Base-by-base conservation (phyloP, 169 alveolate genomes). In the Eimeria tenella region DNA sequence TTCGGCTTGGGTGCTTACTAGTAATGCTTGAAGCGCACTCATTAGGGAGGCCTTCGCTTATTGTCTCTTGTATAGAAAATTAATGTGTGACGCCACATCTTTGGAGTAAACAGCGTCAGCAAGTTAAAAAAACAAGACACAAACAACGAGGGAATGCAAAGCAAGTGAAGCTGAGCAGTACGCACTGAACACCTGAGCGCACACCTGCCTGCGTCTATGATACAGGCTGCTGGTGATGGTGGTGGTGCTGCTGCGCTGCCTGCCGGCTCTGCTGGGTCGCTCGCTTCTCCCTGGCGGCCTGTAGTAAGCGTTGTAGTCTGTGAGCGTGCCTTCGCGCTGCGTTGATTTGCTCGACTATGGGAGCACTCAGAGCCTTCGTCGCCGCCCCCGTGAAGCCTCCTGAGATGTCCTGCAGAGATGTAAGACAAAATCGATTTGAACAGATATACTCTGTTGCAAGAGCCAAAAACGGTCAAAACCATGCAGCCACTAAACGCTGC, bases 291-390 rank as follows among this genome's bases (percentile, higher is more conserved):
- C 86, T 42, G 17, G 86, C 86, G 5, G 86, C 86, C 63, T 42
- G 86, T 63, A 75, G 86, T 7, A 93, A 71, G 17, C 79, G 79
- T 23, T 84, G 88, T 25, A 93, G 73, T 31, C 86, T 50, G 71
- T 25, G 83, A 55, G 88, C 86, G 49, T 93, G 90, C 56, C 81
- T 6, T 23, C 65, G 53, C 11, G 95, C 95, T 70, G 92, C 92
- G 5, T 65, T 83, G 8, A 93, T 93, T 25, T 81, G 90, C 31
- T 93, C 95, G 0, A 93, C 55, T 4, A 93, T 52, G 9, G 95
- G 95, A 31, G 83, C 75, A 31, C 86, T 56, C 83, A 93, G 82
- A 5, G 95, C 95, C 95, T 93, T 93, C 62, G 95, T 83, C n/a
- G 95, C 90, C 13, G 93, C 95, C 10, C 95, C 95, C 5, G 95